phyloP scores from a whole-genome alignment of 2,329 filamentous ascomycete species.

The Ceratocystis eucalypticola region DNA sequence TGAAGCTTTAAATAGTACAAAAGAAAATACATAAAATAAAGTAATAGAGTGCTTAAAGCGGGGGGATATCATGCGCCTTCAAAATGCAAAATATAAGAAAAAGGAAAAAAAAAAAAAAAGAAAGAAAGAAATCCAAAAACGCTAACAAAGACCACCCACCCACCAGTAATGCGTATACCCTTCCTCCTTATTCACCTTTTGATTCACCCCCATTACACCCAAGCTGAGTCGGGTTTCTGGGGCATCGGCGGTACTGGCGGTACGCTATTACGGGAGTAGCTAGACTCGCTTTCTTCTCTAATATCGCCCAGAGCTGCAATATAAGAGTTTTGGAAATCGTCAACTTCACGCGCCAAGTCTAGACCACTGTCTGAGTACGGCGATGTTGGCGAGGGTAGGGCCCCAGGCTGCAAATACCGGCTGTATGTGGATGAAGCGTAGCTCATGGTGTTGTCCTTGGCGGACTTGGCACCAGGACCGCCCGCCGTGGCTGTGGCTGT shows the following conservation, averaged over 20 bases:
- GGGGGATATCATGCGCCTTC: conserved; percentile 2
- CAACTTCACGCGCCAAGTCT: conserved; percentile 31
- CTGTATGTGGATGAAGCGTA: conserved; percentile 18
- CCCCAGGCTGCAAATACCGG: conserved; percentile 16
- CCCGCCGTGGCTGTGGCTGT: conserved; percentile 20
- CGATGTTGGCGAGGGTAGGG: conserved; percentile 17
- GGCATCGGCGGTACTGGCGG: conserved; percentile 12
- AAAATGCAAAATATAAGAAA: background rate
- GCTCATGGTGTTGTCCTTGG: conserved; percentile 16
- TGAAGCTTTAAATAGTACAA: conserved; percentile 6
- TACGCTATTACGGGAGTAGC: conserved; percentile 7
- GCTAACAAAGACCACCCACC: background rate
- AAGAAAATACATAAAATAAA: conserved; percentile 3
- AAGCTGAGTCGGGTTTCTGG: conserved; percentile 11
- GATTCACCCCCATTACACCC: conserved; percentile 7
- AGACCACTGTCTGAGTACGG: conserved; percentile 24
- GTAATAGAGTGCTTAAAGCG: conserved; percentile 1
- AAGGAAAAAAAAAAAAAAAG: background rate
- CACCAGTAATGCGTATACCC: background rate
- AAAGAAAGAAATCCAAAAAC: background rate
- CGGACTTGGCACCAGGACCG: background rate
- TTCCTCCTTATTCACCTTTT: too few species aligned
- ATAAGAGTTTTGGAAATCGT: conserved; percentile 35
- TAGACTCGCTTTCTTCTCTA: conserved; percentile 24
- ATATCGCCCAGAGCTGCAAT: conserved; percentile 30